A percentile compares a stretch with the other conserved stretches of the same genome.
Evolutionary conservation across 345 rosid species (phyloP).

Genomic region (Rubroshorea leprosula): DNA sequence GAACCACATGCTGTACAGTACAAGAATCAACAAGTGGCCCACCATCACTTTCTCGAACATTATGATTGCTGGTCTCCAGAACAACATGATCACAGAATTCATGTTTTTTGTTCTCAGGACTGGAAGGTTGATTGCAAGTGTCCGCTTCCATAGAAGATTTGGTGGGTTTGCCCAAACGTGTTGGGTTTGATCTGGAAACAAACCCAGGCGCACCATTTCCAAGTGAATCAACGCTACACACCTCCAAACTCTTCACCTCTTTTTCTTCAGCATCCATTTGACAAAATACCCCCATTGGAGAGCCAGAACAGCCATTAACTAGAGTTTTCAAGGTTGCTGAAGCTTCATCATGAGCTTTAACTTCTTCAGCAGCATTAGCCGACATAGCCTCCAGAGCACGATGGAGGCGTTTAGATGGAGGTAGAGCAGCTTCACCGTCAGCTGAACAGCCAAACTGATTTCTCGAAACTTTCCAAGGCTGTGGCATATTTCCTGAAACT

Average conservation of each 20-base stretch:
- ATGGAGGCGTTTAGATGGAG: slow-evolving; percentile 73
- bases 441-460: slow-evolving; percentile 42
- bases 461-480: slow-evolving; percentile 28
- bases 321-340: slow-evolving; percentile 26
- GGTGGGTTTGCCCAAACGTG: slow-evolving; percentile 16
- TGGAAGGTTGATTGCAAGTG: slow-evolving; percentile 17
- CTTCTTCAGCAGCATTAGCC: slow-evolving; percentile 59
- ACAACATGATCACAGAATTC: slow-evolving; percentile 15
- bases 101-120: slow-evolving; percentile 19
- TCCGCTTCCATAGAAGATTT: slow-evolving; percentile 24
- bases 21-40: slow-evolving; percentile 17
- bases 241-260: slow-evolving; percentile 25
- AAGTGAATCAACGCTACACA: slow-evolving; percentile 20
- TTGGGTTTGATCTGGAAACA: slow-evolving; percentile 17
- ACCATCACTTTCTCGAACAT: slow-evolving; percentile 11
- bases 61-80: slow-evolving; percentile 16
- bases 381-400: slow-evolving; percentile 78
- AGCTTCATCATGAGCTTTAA: slow-evolving; percentile 28
- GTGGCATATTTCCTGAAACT: slow-evolving; percentile 31
- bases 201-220: slow-evolving; percentile 23
- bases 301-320: slow-evolving; percentile 21
- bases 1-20: slow-evolving; percentile 19
- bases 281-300: slow-evolving; percentile 23
- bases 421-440: slow-evolving; percentile 69
- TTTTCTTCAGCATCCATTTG: slow-evolving; percentile 20